Evolutionary conservation across 257 asterid genomes (phyloP).

Genomic region (Nemophila menziesii): DNA sequence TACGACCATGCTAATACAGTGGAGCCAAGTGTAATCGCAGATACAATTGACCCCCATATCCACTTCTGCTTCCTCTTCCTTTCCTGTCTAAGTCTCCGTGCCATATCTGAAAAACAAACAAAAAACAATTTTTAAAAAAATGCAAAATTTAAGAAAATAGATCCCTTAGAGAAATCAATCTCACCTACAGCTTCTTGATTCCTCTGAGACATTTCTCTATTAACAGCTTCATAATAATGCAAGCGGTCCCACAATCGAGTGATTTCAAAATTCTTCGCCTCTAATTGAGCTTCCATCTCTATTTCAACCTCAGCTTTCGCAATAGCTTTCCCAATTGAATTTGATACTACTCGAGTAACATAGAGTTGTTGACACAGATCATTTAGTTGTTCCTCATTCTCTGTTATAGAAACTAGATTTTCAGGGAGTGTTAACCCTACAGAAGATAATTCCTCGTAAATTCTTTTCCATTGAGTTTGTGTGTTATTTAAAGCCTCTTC

Average conservation of each 20-base stretch:
- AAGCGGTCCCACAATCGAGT: constrained; percentile 79
- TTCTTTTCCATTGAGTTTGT: constrained; percentile 58
- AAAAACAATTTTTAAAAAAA: constrained; percentile 3
- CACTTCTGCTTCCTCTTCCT: constrained; percentile 56
- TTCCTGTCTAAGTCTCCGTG: constrained; percentile 59
- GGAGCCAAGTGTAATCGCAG: constrained; percentile 49
- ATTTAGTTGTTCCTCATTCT: constrained; percentile 38
- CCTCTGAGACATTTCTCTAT: constrained; percentile 93
- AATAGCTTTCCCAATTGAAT: constrained; percentile 70
- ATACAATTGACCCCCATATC: constrained; percentile 71
- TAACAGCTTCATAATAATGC: constrained; percentile 83
- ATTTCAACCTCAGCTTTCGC: constrained; percentile 82
- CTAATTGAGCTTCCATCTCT: constrained; percentile 77
- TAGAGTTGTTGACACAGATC: constrained; percentile 53
- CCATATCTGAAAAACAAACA: constrained; percentile 31
- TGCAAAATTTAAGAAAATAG: neutral
- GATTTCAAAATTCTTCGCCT: constrained; percentile 64
- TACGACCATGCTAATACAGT: constrained; percentile 54
- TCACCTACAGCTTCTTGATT: constrained; percentile 91
- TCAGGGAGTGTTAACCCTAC: constrained; percentile 66
- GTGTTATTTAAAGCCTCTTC: constrained; percentile 53
- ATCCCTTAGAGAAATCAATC: too few relatives aligned
- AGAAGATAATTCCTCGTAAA: constrained; percentile 38
- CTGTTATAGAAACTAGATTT: constrained; percentile 29
- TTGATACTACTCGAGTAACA: constrained; percentile 55